Evolutionary conservation across 78 protist genomes (phyloP).

Genomic region (Isochrysis galbana): DNA sequence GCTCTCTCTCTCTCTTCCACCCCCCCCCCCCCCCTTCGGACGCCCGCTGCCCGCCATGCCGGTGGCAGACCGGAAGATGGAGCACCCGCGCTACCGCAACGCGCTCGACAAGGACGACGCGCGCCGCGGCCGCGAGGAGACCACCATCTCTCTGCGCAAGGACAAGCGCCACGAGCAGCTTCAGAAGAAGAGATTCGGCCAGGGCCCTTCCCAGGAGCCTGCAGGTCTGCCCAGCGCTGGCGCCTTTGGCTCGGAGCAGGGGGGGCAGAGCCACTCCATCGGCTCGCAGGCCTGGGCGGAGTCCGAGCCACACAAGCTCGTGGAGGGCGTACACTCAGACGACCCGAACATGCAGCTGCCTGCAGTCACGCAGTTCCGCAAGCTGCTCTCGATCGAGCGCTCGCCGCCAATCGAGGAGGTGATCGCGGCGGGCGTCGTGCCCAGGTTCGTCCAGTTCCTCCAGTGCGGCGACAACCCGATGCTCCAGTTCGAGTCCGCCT

Average conservation of each 20-base stretch:
- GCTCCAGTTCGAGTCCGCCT: conserved; percentile 89
- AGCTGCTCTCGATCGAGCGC: conserved; percentile 85
- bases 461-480: not conserved
- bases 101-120: conserved; percentile 58
- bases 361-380: conserved; percentile 72
- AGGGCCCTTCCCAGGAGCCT: too few relatives aligned
- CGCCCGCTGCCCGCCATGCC: too few relatives aligned
- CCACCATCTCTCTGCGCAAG: conserved; percentile 75
- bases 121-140: conserved; percentile 74
- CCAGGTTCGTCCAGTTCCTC: conserved; percentile 85
- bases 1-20: too few relatives aligned
- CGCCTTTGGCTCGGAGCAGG: not conserved
- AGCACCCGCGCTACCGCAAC: not conserved
- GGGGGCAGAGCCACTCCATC: not conserved
- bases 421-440: conserved; percentile 85
- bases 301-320: conserved; percentile 19
- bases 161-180: conserved; percentile 71
- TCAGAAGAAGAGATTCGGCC: conserved; percentile 63
- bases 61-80: not conserved
- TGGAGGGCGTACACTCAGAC: not conserved
- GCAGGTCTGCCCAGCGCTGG: not conserved
- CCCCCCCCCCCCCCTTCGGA: too few relatives aligned
- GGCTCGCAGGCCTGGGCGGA: not conserved
- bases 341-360: conserved; percentile 42
- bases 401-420: conserved; percentile 94